phyloP scores from a whole-genome alignment of 371 early-diverging fungal genomes.

The Mortierella sp. region DNA sequence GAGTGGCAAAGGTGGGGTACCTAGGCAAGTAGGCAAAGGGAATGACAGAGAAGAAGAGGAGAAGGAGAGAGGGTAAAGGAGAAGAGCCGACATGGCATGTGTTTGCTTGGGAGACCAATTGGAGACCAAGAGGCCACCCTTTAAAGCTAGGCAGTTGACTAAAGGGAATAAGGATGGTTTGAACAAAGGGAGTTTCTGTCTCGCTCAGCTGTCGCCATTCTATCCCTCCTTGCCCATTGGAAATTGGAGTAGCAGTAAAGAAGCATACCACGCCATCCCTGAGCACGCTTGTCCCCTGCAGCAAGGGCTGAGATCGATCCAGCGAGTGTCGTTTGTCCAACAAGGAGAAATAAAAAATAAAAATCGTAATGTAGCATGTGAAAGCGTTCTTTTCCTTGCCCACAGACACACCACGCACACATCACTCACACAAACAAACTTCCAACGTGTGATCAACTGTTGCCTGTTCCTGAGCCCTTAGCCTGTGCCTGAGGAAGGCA shows the following conservation, averaged over 20 bases:
- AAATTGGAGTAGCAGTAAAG: neutral
- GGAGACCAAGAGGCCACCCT: neutral
- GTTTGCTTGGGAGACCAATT: neutral
- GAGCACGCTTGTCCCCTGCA: neutral
- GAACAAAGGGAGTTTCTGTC: neutral
- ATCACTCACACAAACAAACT: neutral
- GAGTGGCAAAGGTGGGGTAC: neutral
- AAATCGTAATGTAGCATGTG: conserved; percentile 1
- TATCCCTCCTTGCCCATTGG: neutral
- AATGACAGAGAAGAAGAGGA: neutral
- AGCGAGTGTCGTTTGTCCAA: neutral
- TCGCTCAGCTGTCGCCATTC: neutral
- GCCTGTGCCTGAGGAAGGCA: neutral
- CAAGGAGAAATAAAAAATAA: conserved; percentile 11
- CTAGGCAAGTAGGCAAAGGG: neutral
- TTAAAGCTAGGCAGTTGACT: neutral
- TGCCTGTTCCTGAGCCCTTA: neutral
- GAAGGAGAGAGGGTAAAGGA: no score
- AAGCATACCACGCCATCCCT: conserved; percentile 2
- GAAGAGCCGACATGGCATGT: neutral
- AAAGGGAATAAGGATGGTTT: neutral
- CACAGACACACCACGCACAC: neutral
- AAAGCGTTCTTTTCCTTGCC: neutral
- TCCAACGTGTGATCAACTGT: neutral
- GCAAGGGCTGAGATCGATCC: conserved; percentile 1